Conservation (phyloP, 305 asterid species). For the Fraxinus angustifolia region DNA sequence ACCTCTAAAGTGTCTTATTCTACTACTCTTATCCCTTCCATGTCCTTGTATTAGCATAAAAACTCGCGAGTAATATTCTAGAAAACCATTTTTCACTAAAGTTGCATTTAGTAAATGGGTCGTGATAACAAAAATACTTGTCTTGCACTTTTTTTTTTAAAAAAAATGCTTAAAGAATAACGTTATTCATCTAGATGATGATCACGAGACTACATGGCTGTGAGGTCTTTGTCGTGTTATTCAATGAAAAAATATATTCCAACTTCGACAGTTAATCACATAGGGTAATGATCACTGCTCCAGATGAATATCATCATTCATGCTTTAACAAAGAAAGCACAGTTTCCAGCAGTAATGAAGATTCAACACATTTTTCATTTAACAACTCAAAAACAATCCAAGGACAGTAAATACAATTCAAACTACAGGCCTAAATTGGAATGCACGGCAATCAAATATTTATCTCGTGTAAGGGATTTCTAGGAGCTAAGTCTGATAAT, state of each 20-base stretch:
- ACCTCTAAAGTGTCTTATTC: not conserved
- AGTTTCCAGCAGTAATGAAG: conserved; percentile 6
- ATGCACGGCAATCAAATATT: conserved; percentile 21
- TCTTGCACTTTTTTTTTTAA: not conserved
- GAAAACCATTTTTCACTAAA: not conserved
- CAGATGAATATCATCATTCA: not conserved
- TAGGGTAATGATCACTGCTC: not conserved
- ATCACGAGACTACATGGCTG: not conserved
- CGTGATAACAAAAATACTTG: not conserved
- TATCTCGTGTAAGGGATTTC: conserved; percentile 20
- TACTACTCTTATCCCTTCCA: not conserved
- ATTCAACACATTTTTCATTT: conserved; percentile 5
- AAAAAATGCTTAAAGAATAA: not conserved
- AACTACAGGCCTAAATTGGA: conserved; percentile 20
- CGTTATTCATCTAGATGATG: not conserved
- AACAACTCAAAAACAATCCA: conserved; percentile 11
- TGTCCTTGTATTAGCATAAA: not conserved
- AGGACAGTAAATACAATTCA: conserved; percentile 9
- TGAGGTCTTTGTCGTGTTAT: not conserved
- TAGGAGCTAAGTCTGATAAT: conserved; percentile 23
- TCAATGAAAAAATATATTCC: not conserved
- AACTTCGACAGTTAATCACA: not conserved
- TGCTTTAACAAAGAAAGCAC: not conserved
- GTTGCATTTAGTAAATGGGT: not conserved
- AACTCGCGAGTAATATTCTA: not conserved